Evolutionary conservation across 169 alveolate genomes (phyloP), one percentile per base, ranked within the genome.

Genomic region (Pseudocohnilembus persalinus): DNA sequence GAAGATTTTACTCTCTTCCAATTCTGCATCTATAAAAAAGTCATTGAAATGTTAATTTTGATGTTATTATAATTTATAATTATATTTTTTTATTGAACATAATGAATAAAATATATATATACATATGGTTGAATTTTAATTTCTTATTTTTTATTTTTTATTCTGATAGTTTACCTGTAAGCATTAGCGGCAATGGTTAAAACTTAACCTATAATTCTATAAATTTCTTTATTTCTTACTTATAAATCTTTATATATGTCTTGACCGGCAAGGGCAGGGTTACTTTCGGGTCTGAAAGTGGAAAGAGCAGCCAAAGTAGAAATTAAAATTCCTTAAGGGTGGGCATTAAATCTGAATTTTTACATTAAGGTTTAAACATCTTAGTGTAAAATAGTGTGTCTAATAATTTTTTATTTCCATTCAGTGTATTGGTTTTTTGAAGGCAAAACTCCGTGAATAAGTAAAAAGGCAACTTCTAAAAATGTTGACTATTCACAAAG

Each of bases 381-480:
- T 73, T 72, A 83, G 74, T 92, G 96, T 74, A 88, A 85, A 82
- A 89, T 77, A 29, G 96, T 90, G 76, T 92, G 94, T 26, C 76
- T 82, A n/a, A 30, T 76, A 20, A 91, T 95, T 82, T 81, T 88
- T 16, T 89, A 89, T 32, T 90, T 93, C 81, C 92, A 96, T 34
- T 49, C 87, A 26, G 75, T 80, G 6, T 84, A 81, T 87, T 94
- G 88, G 6, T 24, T 72, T 63, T 75, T 76, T 4, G 90, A 64
- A 0, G 98, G 97, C 35, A 94, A 89, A 76, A 93, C 97, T 85
- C 98, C 98, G 85, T 93, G 90, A 49, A 94, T 74, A 1, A 95
- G 85, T 34, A 95, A 77, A 88, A 89, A 96, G 83, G 96, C 90
- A 20, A 88, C 92, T 83, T 95, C 97, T 35, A 92, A 83, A 85